Conservation (phyloP, 768 basidiomycete genomes). For the Pluteus cervinus region DNA sequence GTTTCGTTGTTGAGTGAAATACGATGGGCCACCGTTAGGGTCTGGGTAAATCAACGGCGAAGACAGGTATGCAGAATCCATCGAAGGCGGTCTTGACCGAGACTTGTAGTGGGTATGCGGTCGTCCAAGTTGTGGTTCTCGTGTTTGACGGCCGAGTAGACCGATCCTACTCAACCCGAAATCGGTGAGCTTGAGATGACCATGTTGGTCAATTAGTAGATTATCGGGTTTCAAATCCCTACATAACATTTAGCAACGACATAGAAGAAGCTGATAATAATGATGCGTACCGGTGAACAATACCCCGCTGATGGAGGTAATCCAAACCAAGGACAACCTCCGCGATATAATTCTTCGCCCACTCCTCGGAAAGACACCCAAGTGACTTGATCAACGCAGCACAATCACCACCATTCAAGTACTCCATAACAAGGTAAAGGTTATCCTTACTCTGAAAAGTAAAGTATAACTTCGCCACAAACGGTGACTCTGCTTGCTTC, state of each 20-base stretch:
- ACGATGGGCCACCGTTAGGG: constrained; percentile 59
- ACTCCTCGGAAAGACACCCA: constrained; percentile 92
- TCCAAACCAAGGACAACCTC: constrained; percentile 94
- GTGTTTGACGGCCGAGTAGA: constrained; percentile 94
- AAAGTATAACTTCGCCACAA: constrained; percentile 96
- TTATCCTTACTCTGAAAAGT: constrained; percentile 99
- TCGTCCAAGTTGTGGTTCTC: constrained; percentile 51
- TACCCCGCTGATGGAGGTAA: constrained; percentile 90
- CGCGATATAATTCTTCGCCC: constrained; percentile 94
- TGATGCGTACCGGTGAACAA: constrained; percentile 85
- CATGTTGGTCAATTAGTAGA: constrained; percentile 91
- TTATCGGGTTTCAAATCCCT: constrained; percentile 99
- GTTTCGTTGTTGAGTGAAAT: constrained; percentile 67
- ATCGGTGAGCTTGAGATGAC: constrained; percentile 96
- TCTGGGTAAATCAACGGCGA: constrained; percentile 68
- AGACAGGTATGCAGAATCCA: constrained; percentile 73
- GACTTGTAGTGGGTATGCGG: constrained; percentile 52
- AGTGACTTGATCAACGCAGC: constrained; percentile 94
- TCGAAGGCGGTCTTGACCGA: constrained; percentile 75
- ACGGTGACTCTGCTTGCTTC: constrained; percentile 98
- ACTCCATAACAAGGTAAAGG: constrained; percentile 98
- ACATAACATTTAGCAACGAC: constrained; percentile 11
- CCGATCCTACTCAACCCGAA: constrained; percentile 97
- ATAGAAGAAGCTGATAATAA: constrained; percentile 5
- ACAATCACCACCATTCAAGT: constrained; percentile 96